Base-by-base conservation (phyloP, 2,329 filamentous ascomycete species). In the Botryotinia calthae region DNA sequence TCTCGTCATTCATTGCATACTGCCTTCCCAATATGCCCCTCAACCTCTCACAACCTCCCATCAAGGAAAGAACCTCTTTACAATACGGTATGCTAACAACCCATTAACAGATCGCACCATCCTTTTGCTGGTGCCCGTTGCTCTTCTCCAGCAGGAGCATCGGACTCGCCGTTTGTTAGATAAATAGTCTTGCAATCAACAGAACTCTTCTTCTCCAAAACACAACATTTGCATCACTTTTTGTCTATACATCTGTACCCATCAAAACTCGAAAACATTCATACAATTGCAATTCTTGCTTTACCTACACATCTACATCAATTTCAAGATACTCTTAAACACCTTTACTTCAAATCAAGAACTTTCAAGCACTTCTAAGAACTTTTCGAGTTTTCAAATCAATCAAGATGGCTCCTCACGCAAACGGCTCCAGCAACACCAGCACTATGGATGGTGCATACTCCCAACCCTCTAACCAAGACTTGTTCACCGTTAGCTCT, bases 91-190 rank as follows among this genome's bases (percentile, higher is more conserved):
- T 72, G 28, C 71, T 72, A 63, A 72, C 65, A n/a, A 4, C 18
- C 10, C 16, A 25, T 62, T 22, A 44, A 59, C 83, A 97, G 95
- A 84, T 89, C 91, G 85, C 94, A 98, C 86, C 92, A 97, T 90
- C 93, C 94, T 88, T 97, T 94, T 91, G 95, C 95, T 89, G 92
- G 92, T 90, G 92, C 90, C 92, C 94, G 93, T 89, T 95, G 94
- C 89, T 93, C 93, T 89, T 91, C 93, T 86, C 90, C 92, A 84
- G 90, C 91, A 84, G 94, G 93, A 86, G 89, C 93, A 90, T 90
- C 88, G 88, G 89, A 91, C 87, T 89, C 87, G 79, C 83, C 85
- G 81, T 84, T 85, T 82, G 87, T 84, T 76, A 84, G 85, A 81
- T 89, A 89, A 88, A 86, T 56, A 48, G 48, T 28, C 28, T 31